Conservation (phyloP, 176 grass and related monocot genomes). For the Phragmites australis region DNA sequence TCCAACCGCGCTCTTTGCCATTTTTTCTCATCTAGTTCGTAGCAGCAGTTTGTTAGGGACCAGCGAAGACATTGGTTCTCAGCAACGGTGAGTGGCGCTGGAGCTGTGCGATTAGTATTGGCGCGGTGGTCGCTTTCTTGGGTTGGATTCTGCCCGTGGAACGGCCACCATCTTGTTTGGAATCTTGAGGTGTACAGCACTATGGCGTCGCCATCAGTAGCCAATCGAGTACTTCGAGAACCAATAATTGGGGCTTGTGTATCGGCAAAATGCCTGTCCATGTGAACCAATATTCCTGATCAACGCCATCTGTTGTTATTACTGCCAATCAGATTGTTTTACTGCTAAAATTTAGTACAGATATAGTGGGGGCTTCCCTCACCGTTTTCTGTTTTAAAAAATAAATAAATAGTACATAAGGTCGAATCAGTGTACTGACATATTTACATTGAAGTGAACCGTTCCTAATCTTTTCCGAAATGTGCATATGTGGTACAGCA, state of each 20-base stretch:
- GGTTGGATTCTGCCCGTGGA: slow-evolving; percentile 27
- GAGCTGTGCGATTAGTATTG: slow-evolving; percentile 33
- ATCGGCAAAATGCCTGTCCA: not conserved
- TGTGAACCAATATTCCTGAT: slow-evolving; percentile 10
- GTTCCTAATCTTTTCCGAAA: not conserved
- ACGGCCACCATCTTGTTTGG: slow-evolving; percentile 35
- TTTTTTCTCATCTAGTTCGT: not conserved
- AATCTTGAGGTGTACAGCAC: slow-evolving; percentile 47
- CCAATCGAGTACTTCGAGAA: not conserved
- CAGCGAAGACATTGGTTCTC: slow-evolving; percentile 6
- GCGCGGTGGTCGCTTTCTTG: slow-evolving; percentile 25
- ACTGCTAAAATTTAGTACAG: not conserved
- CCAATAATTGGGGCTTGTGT: slow-evolving; percentile 32
- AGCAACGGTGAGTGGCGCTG: slow-evolving; percentile 12
- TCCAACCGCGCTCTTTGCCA: not conserved
- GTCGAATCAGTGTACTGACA: not conserved
- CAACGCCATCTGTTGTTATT: slow-evolving; percentile 6
- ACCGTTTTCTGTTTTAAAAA: too few species aligned
- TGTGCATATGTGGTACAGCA: not conserved
- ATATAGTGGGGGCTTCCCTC: too few species aligned
- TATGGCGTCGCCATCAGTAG: slow-evolving; percentile 20
- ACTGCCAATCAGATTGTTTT: slow-evolving; percentile 14
- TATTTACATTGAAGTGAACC: not conserved
- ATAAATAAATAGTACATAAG: too few species aligned
- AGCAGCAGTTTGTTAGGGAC: not conserved